Percentiles rank a stretch among this genome's conserved stretches.
Conservation (phyloP, 192 early-diverging fungal species). For the Rhizophagus clarus region DNA sequence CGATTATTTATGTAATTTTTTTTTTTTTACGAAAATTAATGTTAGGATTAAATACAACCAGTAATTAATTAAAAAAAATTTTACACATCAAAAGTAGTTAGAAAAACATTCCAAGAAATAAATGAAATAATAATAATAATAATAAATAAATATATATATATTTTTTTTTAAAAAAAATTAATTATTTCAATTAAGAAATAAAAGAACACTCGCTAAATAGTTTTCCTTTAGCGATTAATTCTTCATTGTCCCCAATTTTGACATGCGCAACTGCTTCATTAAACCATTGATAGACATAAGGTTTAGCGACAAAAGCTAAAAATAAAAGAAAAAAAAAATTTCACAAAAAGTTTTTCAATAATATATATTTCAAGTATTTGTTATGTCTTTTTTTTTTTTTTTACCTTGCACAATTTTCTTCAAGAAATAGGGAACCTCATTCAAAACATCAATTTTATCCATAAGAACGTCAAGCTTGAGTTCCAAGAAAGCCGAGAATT, state of each 20-base stretch:
- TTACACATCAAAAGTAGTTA: neutral
- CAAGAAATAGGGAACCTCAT: constrained; percentile 90
- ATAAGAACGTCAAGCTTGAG: constrained; percentile 63
- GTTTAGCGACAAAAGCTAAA: constrained; percentile 83
- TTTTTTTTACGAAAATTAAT: too few species aligned
- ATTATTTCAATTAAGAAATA: constrained; percentile 45
- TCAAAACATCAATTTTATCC: constrained; percentile 87
- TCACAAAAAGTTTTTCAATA: neutral
- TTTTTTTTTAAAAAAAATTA: too few species aligned
- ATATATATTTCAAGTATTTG: neutral
- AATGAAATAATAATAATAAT: too few species aligned
- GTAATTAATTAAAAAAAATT: too few species aligned
- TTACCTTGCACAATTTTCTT: constrained; percentile 78
- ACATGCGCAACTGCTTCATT: constrained; percentile 74
- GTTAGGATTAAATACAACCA: too few species aligned
- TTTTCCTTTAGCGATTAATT: constrained; percentile 58
- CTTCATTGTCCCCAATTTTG: constrained; percentile 70
- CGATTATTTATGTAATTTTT: too few species aligned
- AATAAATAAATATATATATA: neutral
- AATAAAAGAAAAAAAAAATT: neutral
- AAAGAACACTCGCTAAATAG: constrained; percentile 87
- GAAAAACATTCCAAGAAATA: neutral
- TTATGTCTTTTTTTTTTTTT: neutral
- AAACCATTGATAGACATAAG: constrained; percentile 93
- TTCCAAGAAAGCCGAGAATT: constrained; percentile 64